Conservation (phyloP, 257 asterid species). For the Ilex asprella region DNA sequence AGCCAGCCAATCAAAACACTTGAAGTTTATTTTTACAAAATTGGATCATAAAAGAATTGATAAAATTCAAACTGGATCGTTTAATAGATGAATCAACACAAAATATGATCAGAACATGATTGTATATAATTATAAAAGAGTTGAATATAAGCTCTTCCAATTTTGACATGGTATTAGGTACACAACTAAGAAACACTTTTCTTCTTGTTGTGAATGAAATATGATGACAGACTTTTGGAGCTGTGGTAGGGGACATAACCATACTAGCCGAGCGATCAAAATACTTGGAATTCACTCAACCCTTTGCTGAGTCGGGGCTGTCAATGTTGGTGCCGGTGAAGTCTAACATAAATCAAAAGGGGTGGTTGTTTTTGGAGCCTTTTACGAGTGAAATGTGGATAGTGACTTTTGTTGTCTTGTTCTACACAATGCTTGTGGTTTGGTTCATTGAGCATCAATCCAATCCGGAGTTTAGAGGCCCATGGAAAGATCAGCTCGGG, state of each 20-base stretch:
- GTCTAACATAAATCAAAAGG: neutral
- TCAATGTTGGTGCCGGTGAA: constrained; percentile 30
- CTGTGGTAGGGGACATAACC: constrained; percentile 29
- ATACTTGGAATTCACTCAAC: constrained; percentile 32
- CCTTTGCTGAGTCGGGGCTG: constrained; percentile 33
- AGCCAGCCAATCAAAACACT: no score
- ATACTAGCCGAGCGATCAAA: constrained; percentile 22
- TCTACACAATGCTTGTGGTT: constrained; percentile 32
- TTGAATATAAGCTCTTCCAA: no score
- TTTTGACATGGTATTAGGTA: neutral
- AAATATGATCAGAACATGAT: no score
- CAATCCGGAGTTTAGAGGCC: constrained; percentile 21
- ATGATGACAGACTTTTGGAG: constrained; percentile 15
- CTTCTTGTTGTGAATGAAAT: neutral
- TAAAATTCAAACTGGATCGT: no score
- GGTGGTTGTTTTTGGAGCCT: constrained; percentile 32
- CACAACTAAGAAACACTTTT: no score
- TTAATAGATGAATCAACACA: no score
- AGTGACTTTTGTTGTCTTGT: constrained; percentile 19
- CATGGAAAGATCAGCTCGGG: constrained; percentile 28
- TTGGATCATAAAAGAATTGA: no score
- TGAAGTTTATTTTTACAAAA: no score
- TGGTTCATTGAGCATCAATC: constrained; percentile 37
- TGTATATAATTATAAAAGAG: no score
- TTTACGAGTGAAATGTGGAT: constrained; percentile 31